Evolutionary conservation across 2,329 filamentous ascomycete species (phyloP).

Genomic region (Cordyceps sp.): DNA sequence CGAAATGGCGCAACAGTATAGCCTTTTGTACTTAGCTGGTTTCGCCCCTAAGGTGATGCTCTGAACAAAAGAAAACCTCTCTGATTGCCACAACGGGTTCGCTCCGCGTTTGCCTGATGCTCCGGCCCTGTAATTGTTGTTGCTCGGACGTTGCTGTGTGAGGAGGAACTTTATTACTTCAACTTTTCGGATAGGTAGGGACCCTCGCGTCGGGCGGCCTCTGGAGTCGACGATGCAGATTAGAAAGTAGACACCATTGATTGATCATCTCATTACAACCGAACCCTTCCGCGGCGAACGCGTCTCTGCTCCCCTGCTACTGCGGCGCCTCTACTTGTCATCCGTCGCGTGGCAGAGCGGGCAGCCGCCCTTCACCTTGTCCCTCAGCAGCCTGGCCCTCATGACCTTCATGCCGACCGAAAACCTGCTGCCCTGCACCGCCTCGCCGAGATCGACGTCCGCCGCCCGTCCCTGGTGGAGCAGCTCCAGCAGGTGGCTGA

Average conservation of each 20-base stretch:
- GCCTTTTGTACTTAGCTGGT: conserved; percentile 2
- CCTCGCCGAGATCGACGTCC: conserved; percentile 27
- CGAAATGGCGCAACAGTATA: conserved; percentile 1
- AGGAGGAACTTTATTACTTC: too few relatives aligned
- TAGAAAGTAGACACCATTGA: neutral
- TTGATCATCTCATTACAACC: too few relatives aligned
- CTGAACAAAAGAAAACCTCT: neutral
- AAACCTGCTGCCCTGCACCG: conserved; percentile 29
- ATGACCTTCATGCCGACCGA: conserved; percentile 79
- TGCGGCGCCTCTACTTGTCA: neutral
- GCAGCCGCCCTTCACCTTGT: conserved; percentile 50
- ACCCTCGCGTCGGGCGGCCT: too few relatives aligned
- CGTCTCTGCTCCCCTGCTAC: too few relatives aligned
- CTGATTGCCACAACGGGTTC: too few relatives aligned
- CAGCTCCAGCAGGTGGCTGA: conserved; percentile 49
- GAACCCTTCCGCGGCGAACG: too few relatives aligned
- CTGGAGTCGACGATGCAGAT: neutral
- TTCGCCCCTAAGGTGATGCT: neutral
- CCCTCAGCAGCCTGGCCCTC: conserved; percentile 61
- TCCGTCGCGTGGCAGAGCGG: conserved; percentile 31
- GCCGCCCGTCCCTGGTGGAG: conserved; percentile 26
- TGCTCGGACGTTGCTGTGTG: too few relatives aligned
- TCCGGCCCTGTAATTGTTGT: too few relatives aligned
- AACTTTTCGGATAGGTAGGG: too few relatives aligned
- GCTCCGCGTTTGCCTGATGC: too few relatives aligned